These are phyloP conservation scores for Rhexocercosporidium sp. DNA, from an alignment of 2,329 filamentous ascomycete genomes.

Conservation along the genomic window DNA sequence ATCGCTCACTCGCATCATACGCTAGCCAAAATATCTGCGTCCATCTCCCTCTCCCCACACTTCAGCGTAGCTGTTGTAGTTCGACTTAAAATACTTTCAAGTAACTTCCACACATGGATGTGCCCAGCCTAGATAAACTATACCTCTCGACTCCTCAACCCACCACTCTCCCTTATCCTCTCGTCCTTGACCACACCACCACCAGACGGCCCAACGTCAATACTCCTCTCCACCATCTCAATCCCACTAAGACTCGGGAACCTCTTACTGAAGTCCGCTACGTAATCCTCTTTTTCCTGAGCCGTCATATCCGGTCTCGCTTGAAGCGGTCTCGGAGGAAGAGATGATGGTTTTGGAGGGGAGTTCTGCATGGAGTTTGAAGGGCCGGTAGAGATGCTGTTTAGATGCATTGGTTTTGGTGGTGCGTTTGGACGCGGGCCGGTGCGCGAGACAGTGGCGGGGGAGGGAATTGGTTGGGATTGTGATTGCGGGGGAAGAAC, in stretches of 20 bases:
- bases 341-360: constrained; percentile 44
- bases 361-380: constrained; percentile 43
- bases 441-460: constrained; percentile 39
- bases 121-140: background rate
- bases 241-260: constrained; percentile 86
- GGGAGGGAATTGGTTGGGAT: constrained; percentile 25
- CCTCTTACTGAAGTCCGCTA: constrained; percentile 76
- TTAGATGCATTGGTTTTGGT: constrained; percentile 66
- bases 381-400: constrained; percentile 54
- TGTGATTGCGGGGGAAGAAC: constrained; percentile 24
- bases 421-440: constrained; percentile 58
- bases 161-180: constrained; percentile 12
- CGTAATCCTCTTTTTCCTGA: constrained; percentile 68
- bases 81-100: no score
- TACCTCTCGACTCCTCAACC: constrained; percentile 14
- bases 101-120: no score
- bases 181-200: background rate
- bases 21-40: no score
- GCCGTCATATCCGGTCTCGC: constrained; percentile 59
- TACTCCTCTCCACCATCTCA: constrained; percentile 59
- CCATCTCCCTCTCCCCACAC: no score
- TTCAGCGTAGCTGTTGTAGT: no score
- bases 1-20: no score
- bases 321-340: constrained; percentile 46
- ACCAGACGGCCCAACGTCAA: constrained; percentile 24